Evolutionary conservation across 2,329 filamentous ascomycete genomes (phyloP).

Genomic region (Pseudogymnoascus sp.): DNA sequence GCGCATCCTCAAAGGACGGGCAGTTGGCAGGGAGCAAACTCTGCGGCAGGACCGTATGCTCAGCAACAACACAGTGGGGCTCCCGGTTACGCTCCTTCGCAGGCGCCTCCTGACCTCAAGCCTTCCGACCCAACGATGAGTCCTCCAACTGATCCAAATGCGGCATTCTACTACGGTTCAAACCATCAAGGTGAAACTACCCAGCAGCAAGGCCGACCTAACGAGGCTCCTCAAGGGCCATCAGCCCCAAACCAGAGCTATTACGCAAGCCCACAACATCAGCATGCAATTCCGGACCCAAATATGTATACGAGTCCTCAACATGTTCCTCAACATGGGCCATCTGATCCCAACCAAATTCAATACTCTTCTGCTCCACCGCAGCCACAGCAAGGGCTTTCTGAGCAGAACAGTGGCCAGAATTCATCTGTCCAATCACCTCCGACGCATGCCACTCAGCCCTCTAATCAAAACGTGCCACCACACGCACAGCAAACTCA

Average conservation of each 20-base stretch:
- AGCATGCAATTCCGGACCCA: slow-evolving; percentile 9
- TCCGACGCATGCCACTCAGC: slow-evolving; percentile 19
- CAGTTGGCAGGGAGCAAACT: slow-evolving; percentile 38
- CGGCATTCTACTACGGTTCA: slow-evolving; percentile 49
- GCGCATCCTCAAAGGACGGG: slow-evolving; percentile 39
- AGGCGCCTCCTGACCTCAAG: slow-evolving; percentile 28
- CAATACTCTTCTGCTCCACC: slow-evolving; percentile 17
- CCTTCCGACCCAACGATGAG: slow-evolving; percentile 29
- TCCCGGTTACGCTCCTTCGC: slow-evolving; percentile 23
- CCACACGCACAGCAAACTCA: slow-evolving; percentile 16
- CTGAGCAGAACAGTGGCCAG: background rate
- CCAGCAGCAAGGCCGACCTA: slow-evolving; percentile 17
- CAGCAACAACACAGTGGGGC: slow-evolving; percentile 22
- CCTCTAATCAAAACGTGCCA: slow-evolving; percentile 23
- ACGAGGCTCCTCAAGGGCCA: slow-evolving; percentile 10
- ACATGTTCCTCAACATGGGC: slow-evolving; percentile 24
- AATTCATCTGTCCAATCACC: slow-evolving; percentile 18
- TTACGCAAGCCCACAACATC: slow-evolving; percentile 3
- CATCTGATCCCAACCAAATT: slow-evolving; percentile 13
- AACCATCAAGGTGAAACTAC: slow-evolving; percentile 21
- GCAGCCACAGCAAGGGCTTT: slow-evolving; percentile 23
- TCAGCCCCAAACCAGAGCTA: background rate
- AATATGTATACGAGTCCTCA: slow-evolving; percentile 19
- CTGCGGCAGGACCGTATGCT: slow-evolving; percentile 19
- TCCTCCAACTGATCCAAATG: slow-evolving; percentile 41